Evolutionary conservation across 495 filamentous ascomycete genomes (phyloP).

Genomic region (Aspergillus funiculosus): DNA sequence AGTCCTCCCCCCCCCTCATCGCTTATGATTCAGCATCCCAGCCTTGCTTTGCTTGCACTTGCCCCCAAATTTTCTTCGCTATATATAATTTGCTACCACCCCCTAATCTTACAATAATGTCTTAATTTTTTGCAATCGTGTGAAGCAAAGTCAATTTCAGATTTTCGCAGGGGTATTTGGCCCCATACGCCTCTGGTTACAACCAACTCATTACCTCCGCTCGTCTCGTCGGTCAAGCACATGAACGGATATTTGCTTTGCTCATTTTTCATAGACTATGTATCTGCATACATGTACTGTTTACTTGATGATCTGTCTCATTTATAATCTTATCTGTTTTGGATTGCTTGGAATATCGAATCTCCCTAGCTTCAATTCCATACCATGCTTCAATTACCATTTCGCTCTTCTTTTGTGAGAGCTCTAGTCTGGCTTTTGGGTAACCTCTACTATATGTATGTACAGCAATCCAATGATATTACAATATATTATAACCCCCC

Average conservation of each 20-base stretch:
- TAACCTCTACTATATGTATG: too few relatives aligned
- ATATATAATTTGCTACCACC: slow-evolving; percentile 22
- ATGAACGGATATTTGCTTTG: not conserved
- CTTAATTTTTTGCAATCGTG: not conserved
- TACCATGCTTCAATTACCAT: too few relatives aligned
- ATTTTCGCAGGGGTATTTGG: too few relatives aligned
- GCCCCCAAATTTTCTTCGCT: slow-evolving; percentile 15
- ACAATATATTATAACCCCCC: not conserved
- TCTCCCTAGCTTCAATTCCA: too few relatives aligned
- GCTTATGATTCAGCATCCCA: slow-evolving; percentile 22
- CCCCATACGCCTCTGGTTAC: too few relatives aligned
- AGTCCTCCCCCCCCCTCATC: not conserved
- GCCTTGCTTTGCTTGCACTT: slow-evolving; percentile 18
- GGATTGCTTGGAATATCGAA: too few relatives aligned
- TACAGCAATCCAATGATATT: too few relatives aligned
- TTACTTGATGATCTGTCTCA: not conserved
- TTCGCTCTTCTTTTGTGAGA: too few relatives aligned
- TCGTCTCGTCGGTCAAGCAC: not conserved
- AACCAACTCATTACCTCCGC: not conserved
- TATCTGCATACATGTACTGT: not conserved
- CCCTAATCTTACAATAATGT: slow-evolving; percentile 13
- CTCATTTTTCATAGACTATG: slow-evolving; percentile 3
- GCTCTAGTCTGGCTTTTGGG: too few relatives aligned
- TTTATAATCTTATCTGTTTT: too few relatives aligned
- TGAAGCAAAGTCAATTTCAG: slow-evolving; percentile 1